Conservation (phyloP, 495 filamentous ascomycete species). For the Clavariopsis aquatica region DNA sequence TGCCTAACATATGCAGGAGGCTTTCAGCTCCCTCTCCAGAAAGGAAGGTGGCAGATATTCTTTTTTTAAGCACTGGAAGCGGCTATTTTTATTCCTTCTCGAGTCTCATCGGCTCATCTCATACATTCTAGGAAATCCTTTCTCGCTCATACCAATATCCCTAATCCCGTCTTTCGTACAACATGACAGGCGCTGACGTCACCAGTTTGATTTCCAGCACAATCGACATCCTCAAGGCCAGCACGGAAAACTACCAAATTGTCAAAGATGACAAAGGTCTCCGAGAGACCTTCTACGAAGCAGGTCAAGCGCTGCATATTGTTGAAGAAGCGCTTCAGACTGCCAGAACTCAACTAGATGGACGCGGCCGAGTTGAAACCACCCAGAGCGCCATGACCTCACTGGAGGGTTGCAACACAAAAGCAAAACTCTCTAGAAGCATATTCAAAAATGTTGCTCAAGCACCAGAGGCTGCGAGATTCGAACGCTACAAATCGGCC, state of each 20-base stretch:
- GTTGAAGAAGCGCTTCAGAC: neutral
- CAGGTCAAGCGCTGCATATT: neutral
- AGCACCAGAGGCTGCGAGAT: neutral
- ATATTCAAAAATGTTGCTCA: slow-evolving; percentile 5
- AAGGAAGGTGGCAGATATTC: neutral
- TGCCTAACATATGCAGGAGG: neutral
- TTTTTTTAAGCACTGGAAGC: neutral
- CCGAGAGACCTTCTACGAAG: neutral
- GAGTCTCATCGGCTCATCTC: neutral
- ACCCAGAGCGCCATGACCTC: neutral
- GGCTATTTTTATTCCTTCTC: neutral
- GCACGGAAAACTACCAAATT: neutral
- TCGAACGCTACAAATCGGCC: neutral
- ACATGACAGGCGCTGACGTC: neutral
- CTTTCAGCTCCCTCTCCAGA: neutral
- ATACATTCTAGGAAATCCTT: neutral
- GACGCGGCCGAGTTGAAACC: neutral
- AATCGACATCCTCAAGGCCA: slow-evolving; percentile 1
- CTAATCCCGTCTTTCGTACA: slow-evolving; percentile 1
- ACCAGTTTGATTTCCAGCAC: slow-evolving; percentile 2
- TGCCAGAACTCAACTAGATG: slow-evolving; percentile 5
- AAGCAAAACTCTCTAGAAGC: slow-evolving; percentile 3
- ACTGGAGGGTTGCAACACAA: slow-evolving; percentile 6
- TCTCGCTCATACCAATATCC: neutral
- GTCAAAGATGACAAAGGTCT: slow-evolving; percentile 1